phyloP scores from a whole-genome alignment of 1,284 basidiomycete species.

The Ustilago nuda region DNA sequence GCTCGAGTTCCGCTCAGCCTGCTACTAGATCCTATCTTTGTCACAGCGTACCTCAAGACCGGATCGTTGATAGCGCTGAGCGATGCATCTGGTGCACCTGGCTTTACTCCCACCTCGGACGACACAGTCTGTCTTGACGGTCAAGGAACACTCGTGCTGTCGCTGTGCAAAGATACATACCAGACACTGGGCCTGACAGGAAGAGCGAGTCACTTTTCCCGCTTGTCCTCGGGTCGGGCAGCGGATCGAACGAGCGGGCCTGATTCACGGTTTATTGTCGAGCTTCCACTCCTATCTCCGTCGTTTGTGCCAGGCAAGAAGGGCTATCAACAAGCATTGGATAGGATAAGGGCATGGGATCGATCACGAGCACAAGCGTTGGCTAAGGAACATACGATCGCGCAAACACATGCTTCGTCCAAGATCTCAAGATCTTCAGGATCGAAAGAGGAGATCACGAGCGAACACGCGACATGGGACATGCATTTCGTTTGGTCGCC shows the following conservation, averaged over 20 bases:
- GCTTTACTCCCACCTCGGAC: slow-evolving; percentile 44
- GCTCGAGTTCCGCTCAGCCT: slow-evolving; percentile 56
- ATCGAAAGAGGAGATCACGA: slow-evolving; percentile 1
- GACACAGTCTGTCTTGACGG: slow-evolving; percentile 64
- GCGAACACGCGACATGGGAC: slow-evolving; percentile 47
- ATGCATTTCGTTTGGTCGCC: slow-evolving; percentile 53
- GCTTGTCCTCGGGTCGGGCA: slow-evolving; percentile 58
- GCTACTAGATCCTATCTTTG: slow-evolving; percentile 62
- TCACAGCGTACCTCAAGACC: slow-evolving; percentile 56
- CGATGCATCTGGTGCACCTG: slow-evolving; percentile 17
- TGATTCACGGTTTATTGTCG: slow-evolving; percentile 59
- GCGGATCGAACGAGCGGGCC: slow-evolving; percentile 60
- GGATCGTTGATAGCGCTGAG: slow-evolving; percentile 59
- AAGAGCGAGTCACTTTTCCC: slow-evolving; percentile 56
- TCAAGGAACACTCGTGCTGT: slow-evolving; percentile 62
- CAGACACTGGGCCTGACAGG: slow-evolving; percentile 65
- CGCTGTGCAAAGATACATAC: slow-evolving; percentile 65
- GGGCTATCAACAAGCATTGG: slow-evolving; percentile 59
- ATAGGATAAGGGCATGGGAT: slow-evolving; percentile 58
- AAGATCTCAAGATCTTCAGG: slow-evolving; percentile 11
- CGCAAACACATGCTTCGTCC: slow-evolving; percentile 28
- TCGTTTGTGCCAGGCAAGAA: slow-evolving; percentile 64
- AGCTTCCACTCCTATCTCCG: slow-evolving; percentile 55
- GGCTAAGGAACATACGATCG: slow-evolving; percentile 14
- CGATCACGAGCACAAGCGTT: slow-evolving; percentile 21